phyloP scores from a whole-genome alignment of 768 basidiomycete species.

The Leccinum olivaceopallidum region DNA sequence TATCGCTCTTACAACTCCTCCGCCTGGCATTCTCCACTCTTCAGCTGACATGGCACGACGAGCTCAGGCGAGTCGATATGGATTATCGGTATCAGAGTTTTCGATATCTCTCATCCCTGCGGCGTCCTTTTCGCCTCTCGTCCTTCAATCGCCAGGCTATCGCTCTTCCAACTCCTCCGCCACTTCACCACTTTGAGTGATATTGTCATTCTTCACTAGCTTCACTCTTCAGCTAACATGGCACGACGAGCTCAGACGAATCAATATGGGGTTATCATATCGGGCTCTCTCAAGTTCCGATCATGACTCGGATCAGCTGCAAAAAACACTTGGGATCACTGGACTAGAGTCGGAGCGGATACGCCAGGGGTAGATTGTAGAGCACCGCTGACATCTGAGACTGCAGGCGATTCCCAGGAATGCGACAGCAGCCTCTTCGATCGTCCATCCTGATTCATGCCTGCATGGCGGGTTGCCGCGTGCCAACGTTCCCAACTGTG shows the following conservation, averaged over 20 bases:
- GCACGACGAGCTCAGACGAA: neutral
- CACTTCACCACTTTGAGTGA: too few species aligned
- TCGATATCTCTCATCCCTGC: neutral
- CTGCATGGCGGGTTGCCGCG: too few species aligned
- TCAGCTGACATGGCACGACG: neutral
- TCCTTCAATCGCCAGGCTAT: neutral
- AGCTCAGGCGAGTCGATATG: neutral
- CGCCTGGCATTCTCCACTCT: neutral
- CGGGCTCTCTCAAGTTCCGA: neutral
- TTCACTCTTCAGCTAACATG: neutral
- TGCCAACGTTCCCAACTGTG: too few species aligned
- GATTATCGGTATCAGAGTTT: neutral
- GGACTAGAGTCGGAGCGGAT: neutral
- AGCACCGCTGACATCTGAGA: neutral
- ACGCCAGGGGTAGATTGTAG: neutral
- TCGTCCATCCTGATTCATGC: neutral
- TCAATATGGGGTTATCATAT: neutral
- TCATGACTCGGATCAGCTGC: neutral
- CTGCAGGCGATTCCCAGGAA: neutral
- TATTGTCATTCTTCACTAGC: neutral
- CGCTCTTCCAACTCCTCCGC: neutral
- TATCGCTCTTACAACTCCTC: neutral
- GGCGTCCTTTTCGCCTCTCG: neutral
- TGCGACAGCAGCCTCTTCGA: neutral
- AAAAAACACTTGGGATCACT: neutral